Conservation (phyloP, 2,329 filamentous ascomycete genomes). For the Nigrospora oryzae region DNA sequence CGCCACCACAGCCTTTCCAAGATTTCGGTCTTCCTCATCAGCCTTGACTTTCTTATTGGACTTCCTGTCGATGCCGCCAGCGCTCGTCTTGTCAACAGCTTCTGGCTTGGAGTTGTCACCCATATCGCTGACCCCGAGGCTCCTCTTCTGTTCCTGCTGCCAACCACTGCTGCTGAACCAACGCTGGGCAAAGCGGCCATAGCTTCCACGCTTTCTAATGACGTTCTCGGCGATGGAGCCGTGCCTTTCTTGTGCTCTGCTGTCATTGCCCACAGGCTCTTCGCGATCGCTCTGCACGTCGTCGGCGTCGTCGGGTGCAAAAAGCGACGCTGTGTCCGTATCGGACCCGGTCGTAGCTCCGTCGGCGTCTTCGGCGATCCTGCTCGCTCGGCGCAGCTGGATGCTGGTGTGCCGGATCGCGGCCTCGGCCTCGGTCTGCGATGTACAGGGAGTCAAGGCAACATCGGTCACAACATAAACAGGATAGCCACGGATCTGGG, state of each 20-base stretch:
- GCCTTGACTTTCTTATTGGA: slow-evolving; percentile 4
- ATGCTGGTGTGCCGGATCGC: slow-evolving; percentile 57
- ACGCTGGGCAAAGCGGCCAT: slow-evolving; percentile 79
- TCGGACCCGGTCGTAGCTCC: background rate
- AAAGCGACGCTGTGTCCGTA: slow-evolving; percentile 1
- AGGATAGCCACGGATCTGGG: slow-evolving; percentile 72
- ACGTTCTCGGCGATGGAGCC: slow-evolving; percentile 82
- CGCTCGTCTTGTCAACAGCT: slow-evolving; percentile 28
- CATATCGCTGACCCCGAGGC: slow-evolving; percentile 55
- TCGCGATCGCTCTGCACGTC: slow-evolving; percentile 17
- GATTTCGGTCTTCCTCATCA: slow-evolving; percentile 14
- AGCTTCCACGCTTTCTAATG: slow-evolving; percentile 71
- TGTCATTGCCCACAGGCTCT: background rate
- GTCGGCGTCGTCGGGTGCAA: slow-evolving; percentile 18
- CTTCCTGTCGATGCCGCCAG: slow-evolving; percentile 5
- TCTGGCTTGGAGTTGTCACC: slow-evolving; percentile 13
- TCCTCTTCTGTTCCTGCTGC: slow-evolving; percentile 61
- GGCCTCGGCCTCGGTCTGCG: slow-evolving; percentile 62
- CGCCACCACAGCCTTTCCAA: slow-evolving; percentile 16
- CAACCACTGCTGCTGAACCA: slow-evolving; percentile 88
- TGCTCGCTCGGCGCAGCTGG: slow-evolving; percentile 26
- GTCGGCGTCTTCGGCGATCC: background rate
- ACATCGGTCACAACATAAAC: slow-evolving; percentile 86
- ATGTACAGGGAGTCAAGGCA: slow-evolving; percentile 79
- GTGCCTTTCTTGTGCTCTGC: slow-evolving; percentile 13